These are phyloP conservation scores for Ceratocystis huliohia DNA, from an alignment of 2,329 filamentous ascomycete species.

Conservation along the genomic window DNA sequence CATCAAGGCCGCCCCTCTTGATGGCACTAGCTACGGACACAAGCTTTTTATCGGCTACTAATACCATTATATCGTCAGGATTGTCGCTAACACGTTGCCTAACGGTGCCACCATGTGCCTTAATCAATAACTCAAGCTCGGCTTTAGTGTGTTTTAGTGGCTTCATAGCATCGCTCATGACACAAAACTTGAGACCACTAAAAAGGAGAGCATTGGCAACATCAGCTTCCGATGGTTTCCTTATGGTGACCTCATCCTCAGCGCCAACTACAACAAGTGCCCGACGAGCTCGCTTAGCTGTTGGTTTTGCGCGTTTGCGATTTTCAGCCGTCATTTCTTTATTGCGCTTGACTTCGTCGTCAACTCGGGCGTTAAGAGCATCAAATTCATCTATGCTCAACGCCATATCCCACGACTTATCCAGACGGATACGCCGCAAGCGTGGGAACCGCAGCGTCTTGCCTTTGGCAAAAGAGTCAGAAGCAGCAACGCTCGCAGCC, in stretches of 20 bases:
- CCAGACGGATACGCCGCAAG: conserved; percentile 68
- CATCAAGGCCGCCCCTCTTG: conserved; percentile 55
- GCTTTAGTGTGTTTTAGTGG: conserved; percentile 63
- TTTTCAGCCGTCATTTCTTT: conserved; percentile 70
- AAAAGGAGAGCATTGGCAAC: conserved; percentile 51
- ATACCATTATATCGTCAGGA: conserved; percentile 42
- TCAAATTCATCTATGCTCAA: conserved; percentile 68
- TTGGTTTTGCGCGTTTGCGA: conserved; percentile 35
- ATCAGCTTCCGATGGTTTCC: background rate
- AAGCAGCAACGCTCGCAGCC: conserved; percentile 62
- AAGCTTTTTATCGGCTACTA: conserved; percentile 66
- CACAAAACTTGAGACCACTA: conserved; percentile 63
- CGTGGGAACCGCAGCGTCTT: conserved; percentile 82
- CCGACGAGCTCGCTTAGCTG: conserved; percentile 50
- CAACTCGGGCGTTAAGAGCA: conserved; percentile 53
- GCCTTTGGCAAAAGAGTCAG: conserved; percentile 63
- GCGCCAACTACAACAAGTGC: conserved; percentile 62
- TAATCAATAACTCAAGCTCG: conserved; percentile 69
- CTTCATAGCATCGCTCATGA: conserved; percentile 61
- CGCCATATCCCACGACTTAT: conserved; percentile 72
- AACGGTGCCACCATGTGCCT: conserved; percentile 67
- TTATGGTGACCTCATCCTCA: background rate
- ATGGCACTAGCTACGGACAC: conserved; percentile 76
- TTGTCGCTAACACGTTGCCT: conserved; percentile 55
- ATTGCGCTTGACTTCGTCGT: conserved; percentile 52